Evolutionary conservation across 2,329 filamentous ascomycete genomes (phyloP), one percentile per base, ranked within the genome.

Genomic region (Aspergillus uvarum): DNA sequence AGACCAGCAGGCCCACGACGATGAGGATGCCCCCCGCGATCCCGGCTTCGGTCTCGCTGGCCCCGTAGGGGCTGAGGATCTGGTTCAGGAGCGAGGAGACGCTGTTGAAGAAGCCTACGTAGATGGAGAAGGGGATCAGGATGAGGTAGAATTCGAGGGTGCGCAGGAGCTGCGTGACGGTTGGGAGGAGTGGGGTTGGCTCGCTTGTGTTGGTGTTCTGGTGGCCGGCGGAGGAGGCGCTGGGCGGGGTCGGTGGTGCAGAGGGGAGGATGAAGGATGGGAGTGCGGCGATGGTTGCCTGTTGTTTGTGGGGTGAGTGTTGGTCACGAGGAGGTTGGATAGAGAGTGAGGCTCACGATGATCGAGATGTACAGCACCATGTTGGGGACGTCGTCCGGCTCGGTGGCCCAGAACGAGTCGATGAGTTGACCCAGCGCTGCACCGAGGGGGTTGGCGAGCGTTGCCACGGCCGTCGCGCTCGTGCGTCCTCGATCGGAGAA

Each of bases 31-130:
- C 95, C 64, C 95, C 95, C 11, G 89, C 92, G 69, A 98, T 93
- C 35, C 95, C 95, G 22, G 94, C 91, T 58, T 96, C 84, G 65
- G 89, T 89, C 73, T 96, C 89, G 60, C 80, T 84, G 83, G 92
- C 96, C 69, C 87, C 90, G 77, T 97, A 94, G 0, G 95, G 95
- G 44, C 85, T 81, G 64, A 98, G 85, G 72, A 98, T 91, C 73
- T 97, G 94, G 79, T 94, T 96, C 10, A 98, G 83, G 1, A 98
- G 85, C 1, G 90, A 90, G 53, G 92, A 96, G 66, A 93, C 81
- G 66, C 89, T 89, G 82, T 98, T 98, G 87, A 99, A 99, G 79
- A 95, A 89, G 68, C 90, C 92, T 62, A 96, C 91, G 75, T 92
- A 96, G 68, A 93, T 77, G 65, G 85, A 79, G 77, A 94, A 98